Conservation (phyloP, 345 rosid species). For the Syzygium grande region DNA sequence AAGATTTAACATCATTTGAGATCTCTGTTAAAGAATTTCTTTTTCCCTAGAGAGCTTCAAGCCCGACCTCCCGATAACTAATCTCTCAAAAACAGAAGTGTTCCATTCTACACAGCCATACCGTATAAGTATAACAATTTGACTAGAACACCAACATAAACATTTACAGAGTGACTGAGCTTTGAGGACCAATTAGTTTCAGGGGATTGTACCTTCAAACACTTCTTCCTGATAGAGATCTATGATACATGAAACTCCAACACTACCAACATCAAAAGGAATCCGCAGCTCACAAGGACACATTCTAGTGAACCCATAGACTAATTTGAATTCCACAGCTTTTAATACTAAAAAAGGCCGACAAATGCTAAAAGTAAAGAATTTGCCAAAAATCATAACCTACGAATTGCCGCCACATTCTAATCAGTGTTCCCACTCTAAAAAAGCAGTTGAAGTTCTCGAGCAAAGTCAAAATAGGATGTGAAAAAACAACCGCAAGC, state of each 20-base stretch:
- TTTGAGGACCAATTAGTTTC: neutral
- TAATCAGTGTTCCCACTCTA: neutral
- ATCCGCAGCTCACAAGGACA: neutral
- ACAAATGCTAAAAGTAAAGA: neutral
- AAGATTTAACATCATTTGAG: neutral
- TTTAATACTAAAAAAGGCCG: neutral
- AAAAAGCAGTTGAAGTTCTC: neutral
- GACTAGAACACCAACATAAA: neutral
- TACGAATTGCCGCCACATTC: neutral
- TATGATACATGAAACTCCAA: neutral
- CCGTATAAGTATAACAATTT: neutral
- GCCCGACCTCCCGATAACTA: neutral
- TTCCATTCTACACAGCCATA: neutral
- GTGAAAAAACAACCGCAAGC: neutral
- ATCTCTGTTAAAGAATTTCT: neutral
- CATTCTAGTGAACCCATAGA: neutral
- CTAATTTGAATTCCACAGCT: neutral
- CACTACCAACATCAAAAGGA: neutral
- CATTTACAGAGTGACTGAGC: neutral
- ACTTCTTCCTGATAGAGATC: neutral
- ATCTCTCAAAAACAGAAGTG: neutral
- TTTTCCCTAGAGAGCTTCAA: neutral
- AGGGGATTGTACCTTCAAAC: neutral
- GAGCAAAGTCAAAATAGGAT: neutral
- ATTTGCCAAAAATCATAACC: neutral